Conservation (phyloP, 768 basidiomycete genomes). For the Dentipellis fragilis region DNA sequence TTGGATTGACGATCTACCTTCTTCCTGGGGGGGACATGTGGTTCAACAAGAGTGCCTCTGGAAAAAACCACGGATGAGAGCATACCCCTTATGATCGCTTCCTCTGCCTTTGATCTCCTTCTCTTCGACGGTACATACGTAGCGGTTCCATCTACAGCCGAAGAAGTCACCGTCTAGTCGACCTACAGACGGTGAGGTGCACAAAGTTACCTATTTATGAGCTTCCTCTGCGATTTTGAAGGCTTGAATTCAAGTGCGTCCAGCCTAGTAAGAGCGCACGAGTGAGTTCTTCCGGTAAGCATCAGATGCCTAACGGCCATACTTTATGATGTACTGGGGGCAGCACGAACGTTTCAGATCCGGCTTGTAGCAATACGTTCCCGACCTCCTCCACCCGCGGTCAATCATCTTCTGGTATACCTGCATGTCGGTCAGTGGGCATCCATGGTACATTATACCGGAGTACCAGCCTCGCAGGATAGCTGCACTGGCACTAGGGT, state of each 20-base stretch:
- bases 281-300: neutral
- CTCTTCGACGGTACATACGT: conserved; percentile 36
- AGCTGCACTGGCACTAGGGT: conserved; percentile 22
- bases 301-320: conserved; percentile 13
- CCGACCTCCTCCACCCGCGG: conserved; percentile 78
- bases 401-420: conserved; percentile 78
- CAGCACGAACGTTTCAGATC: conserved; percentile 78
- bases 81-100: conserved; percentile 14
- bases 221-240: conserved; percentile 65
- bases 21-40: too few species aligned
- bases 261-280: conserved; percentile 31
- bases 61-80: too few species aligned
- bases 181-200: neutral
- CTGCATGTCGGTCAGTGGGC: conserved; percentile 23
- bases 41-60: too few species aligned
- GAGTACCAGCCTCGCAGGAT: conserved; percentile 37
- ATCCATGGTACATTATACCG: neutral
- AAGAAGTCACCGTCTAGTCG: neutral
- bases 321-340: conserved; percentile 93
- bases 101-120: conserved; percentile 18
- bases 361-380: conserved; percentile 82
- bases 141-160: conserved; percentile 59
- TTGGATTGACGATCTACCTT: too few species aligned
- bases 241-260: conserved; percentile 58
- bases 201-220: conserved; percentile 52